Base-by-base conservation (phyloP, 2,329 filamentous ascomycete genomes). In the Trichoderma asperellum region DNA sequence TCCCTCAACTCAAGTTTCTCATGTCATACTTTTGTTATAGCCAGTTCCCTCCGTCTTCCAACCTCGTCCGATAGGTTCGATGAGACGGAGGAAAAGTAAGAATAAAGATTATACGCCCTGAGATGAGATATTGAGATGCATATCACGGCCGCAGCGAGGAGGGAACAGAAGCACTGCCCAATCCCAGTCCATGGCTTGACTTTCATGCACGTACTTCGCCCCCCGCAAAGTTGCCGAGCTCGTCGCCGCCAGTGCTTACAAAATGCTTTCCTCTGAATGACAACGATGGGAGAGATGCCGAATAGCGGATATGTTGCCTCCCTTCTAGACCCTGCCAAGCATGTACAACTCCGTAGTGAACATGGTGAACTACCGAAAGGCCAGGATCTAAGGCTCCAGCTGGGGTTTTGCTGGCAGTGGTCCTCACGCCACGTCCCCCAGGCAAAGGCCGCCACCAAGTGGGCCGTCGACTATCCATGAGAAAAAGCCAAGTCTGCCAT, bases 131-230 rank as follows among this genome's bases (percentile, higher is more conserved):
- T 47, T 27, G 18, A 34, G 62, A 47, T 66, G 63, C 53, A 66
- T 58, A 55, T 35, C 29, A 37, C 55, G 63, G 55, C 49, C 53
- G 63, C 63, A 52, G 55, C 29, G 21, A 67, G 27, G 32, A 49
- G 6, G 11, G 18, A n/a, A 40, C 60, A 40, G 52, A 18, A 24
- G 40, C 29, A 18, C 40, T 43, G 16, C 37, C 29, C 63, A 66
- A 56, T 56, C 53, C 63, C 29, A 65, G 24, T 24, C 24, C 24
- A 35, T 29, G 29, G 40, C 6, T 47, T 27, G 57, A 6, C 27
- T 49, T 58, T 55, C 29, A 66, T 66, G 63, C 63, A 66, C 63
- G 55, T 55, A 66, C 63, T 66, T 66, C 53, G 37, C 52, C 55
- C 40, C 63, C 63, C 63, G 53, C 53, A 58, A 47, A 66, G 37